phyloP scores from a whole-genome alignment of 164 flowering plant genomes.

The Vitis amurensis region DNA sequence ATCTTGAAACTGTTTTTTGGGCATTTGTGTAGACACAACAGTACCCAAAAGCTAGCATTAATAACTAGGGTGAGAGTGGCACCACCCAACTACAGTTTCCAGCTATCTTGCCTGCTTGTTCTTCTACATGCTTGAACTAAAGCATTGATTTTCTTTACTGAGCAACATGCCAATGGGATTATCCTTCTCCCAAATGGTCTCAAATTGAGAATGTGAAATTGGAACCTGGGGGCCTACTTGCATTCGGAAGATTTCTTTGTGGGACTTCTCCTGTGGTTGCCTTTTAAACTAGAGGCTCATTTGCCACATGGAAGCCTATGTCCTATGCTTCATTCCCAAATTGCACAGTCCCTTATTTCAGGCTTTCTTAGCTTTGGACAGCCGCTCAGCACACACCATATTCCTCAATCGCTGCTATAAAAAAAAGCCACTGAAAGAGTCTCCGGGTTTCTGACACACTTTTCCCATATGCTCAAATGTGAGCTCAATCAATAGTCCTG shows the following conservation, averaged over 20 bases:
- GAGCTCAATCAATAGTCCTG: neutral
- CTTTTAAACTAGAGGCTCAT: too few species aligned
- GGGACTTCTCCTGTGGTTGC: too few species aligned
- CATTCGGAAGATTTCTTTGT: too few species aligned
- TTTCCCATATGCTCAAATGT: neutral
- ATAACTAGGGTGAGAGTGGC: slow-evolving; percentile 96
- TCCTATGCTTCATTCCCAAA: slow-evolving; percentile 3
- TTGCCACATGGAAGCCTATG: too few species aligned
- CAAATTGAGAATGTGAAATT: too few species aligned
- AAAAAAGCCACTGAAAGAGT: neutral
- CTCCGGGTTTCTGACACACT: neutral
- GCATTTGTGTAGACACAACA: slow-evolving; percentile 50
- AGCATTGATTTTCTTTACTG: too few species aligned
- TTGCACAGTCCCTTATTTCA: neutral
- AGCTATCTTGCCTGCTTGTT: slow-evolving; percentile 68
- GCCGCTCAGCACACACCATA: neutral
- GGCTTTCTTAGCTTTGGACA: neutral
- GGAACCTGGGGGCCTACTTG: too few species aligned
- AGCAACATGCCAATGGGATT: too few species aligned
- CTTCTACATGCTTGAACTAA: too few species aligned
- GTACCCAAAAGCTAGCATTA: slow-evolving; percentile 56
- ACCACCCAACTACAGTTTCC: slow-evolving; percentile 43
- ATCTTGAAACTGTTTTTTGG: slow-evolving; percentile 91
- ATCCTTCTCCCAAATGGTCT: too few species aligned
- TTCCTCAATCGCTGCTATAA: neutral